Percentiles rank a stretch among this genome's conserved stretches.
phyloP scores from a whole-genome alignment of 257 asterid genomes.

The Solanum ossicruentum region DNA sequence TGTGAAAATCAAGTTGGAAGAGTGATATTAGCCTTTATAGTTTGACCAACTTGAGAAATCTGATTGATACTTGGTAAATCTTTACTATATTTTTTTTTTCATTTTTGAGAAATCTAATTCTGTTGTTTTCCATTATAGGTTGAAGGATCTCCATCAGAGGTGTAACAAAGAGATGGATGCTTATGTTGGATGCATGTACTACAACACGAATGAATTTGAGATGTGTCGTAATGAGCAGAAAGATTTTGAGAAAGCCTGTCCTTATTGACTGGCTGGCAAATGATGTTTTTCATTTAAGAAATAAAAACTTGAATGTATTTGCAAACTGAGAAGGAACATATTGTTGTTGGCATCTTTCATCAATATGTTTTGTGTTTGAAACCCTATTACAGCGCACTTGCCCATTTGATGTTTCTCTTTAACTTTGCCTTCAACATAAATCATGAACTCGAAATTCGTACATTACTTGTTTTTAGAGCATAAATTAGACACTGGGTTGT shows the following conservation, averaged over 20 bases:
- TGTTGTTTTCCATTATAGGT: constrained; percentile 23
- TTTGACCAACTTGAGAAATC: not conserved
- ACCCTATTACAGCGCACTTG: not conserved
- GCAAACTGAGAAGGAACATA: not conserved
- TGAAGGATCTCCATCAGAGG: constrained; percentile 75
- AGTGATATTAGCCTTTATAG: not conserved
- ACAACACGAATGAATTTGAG: constrained; percentile 86
- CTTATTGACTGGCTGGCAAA: constrained; percentile 9
- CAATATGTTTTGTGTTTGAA: not conserved
- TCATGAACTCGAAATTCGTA: not conserved
- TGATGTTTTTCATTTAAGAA: not conserved
- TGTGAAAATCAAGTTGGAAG: not conserved
- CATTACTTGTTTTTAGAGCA: not conserved
- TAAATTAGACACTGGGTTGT: not conserved
- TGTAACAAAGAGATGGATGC: constrained; percentile 87
- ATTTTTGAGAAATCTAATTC: not conserved
- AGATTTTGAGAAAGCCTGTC: constrained; percentile 80
- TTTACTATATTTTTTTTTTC: not conserved
- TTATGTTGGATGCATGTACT: constrained; percentile 90
- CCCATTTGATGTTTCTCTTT: not conserved
- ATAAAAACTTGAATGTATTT: not conserved
- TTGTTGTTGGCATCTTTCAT: not conserved
- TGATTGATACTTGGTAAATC: not conserved
- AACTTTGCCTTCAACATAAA: not conserved
- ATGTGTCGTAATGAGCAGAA: constrained; percentile 85